These are phyloP conservation scores for Aspergillus biplanus DNA, from an alignment of 495 filamentous ascomycete genomes.

Conservation along the genomic window DNA sequence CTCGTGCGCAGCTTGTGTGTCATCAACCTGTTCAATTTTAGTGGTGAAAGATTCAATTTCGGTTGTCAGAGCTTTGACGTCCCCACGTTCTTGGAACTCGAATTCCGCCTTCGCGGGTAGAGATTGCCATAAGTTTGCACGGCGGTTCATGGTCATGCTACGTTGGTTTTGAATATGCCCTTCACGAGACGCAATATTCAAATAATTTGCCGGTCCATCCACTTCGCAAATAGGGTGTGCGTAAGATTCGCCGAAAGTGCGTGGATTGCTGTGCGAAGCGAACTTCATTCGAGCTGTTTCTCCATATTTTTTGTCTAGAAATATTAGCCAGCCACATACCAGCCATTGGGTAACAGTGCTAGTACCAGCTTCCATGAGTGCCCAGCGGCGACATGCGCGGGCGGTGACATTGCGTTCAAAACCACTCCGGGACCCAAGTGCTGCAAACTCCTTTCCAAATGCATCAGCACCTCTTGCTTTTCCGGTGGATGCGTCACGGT, in stretches of 20 bases:
- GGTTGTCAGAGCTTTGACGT: slow-evolving; percentile 11
- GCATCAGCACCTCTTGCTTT: slow-evolving; percentile 20
- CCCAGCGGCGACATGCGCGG: slow-evolving; percentile 22
- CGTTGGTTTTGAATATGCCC: slow-evolving; percentile 24
- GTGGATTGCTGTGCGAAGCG: slow-evolving; percentile 11
- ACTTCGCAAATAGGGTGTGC: slow-evolving; percentile 21
- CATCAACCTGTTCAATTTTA: background rate
- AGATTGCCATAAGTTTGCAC: slow-evolving; percentile 12
- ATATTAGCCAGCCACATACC: background rate
- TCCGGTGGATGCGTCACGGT: slow-evolving; percentile 2
- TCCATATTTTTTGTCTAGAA: slow-evolving; percentile 16
- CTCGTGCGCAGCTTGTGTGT: background rate
- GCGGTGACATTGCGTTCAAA: slow-evolving; percentile 20
- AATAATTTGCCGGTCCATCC: slow-evolving; percentile 17
- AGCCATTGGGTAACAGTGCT: background rate
- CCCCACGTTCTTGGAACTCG: slow-evolving; percentile 17
- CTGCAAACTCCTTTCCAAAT: slow-evolving; percentile 20
- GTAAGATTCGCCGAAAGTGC: slow-evolving; percentile 19
- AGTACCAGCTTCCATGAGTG: slow-evolving; percentile 21
- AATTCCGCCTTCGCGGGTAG: slow-evolving; percentile 22
- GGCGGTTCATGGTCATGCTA: slow-evolving; percentile 19
- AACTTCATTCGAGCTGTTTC: slow-evolving; percentile 22
- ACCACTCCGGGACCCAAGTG: slow-evolving; percentile 18
- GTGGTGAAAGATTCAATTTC: slow-evolving; percentile 1
- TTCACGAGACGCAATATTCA: slow-evolving; percentile 17